Base-by-base conservation (phyloP, 257 asterid genomes). In the Thymus mandschuricus region DNA sequence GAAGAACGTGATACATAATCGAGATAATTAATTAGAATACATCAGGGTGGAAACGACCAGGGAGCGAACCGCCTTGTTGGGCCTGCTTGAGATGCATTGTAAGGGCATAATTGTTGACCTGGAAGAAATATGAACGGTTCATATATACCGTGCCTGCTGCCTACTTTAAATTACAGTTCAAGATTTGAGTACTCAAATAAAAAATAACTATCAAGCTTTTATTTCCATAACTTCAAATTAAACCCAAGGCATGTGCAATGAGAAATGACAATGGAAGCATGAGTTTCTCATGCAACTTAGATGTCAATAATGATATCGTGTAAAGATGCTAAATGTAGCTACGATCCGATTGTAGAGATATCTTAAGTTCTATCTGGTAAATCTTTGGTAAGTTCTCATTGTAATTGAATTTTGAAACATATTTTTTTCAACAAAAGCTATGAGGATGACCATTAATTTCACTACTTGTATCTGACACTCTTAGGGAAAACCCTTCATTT, bases 11-110 rank as follows among this genome's bases (percentile, higher is more conserved):
- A 3, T 13, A 28, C 30, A 44, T 12, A 29, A 30, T 27, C n/a
- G 12, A 8, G 55, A 51, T 21, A 49, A 38, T 57, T 54, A 60
- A 30, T 75, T 94, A 94, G 69, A 94, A 91, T 46, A 91, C 86
- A 41, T 94, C 98, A 0, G 98, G 97, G 82, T 93, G 75, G 61
- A 86, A 93, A 7, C 86, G 92, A 61, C 97, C 96, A 13, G 98
- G 81, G 45, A 91, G 82, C 1, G 89, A 83, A 82, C 72, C 84
- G 76, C 79, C 75, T 64, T 86, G 97, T 75, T 89, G 97, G 40
- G 96, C 96, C 81, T 87, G 96, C 85, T 92, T 89, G 74, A 89
- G 96, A 79, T 92, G 97, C 96, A 92, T 83, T 35, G 93, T 69
- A 13, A 92, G 90, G 29, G 97, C 93, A 74, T 78, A 78, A 70